Evolutionary conservation across 1,139 yeast species (phyloP).

Genomic region (Taphrina betulina): DNA sequence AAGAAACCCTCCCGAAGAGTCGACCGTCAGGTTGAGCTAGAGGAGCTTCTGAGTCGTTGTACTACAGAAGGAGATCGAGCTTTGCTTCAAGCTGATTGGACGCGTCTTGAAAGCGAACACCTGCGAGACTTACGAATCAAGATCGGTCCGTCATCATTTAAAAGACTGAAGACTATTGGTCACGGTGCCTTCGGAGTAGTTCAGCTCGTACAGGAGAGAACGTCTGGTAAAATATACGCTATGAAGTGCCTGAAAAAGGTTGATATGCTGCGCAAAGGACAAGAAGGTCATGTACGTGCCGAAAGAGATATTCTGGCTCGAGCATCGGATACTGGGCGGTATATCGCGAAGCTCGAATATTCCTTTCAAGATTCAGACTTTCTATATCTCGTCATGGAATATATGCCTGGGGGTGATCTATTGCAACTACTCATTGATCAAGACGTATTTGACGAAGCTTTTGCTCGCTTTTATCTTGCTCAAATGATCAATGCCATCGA

Average conservation of each 20-base stretch:
- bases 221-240: slow-evolving; percentile 27
- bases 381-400: slow-evolving; percentile 89
- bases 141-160: slow-evolving; percentile 25
- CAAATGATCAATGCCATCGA: slow-evolving; percentile 85
- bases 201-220: slow-evolving; percentile 27
- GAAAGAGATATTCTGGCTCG: slow-evolving; percentile 36
- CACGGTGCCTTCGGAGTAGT: slow-evolving; percentile 36
- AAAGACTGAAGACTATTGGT: slow-evolving; percentile 31
- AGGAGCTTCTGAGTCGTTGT: slow-evolving; percentile 14
- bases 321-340: slow-evolving; percentile 29
- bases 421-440: slow-evolving; percentile 75
- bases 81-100: slow-evolving; percentile 11
- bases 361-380: slow-evolving; percentile 53
- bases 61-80: slow-evolving; percentile 18
- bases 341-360: slow-evolving; percentile 31
- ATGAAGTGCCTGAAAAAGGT: slow-evolving; percentile 34
- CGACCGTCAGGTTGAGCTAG: slow-evolving; percentile 23
- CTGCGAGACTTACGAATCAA: slow-evolving; percentile 25
- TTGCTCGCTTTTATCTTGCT: slow-evolving; percentile 74
- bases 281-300: slow-evolving; percentile 68
- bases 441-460: slow-evolving; percentile 77
- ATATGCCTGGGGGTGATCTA: slow-evolving; percentile 93
- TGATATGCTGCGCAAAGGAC: slow-evolving; percentile 34
- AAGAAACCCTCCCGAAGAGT: slow-evolving; percentile 28
- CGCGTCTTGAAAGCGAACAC: slow-evolving; percentile 18